These are phyloP conservation scores for Yamadazyma diospyri DNA, from an alignment of 1,139 yeast genomes.

Conservation along the genomic window DNA sequence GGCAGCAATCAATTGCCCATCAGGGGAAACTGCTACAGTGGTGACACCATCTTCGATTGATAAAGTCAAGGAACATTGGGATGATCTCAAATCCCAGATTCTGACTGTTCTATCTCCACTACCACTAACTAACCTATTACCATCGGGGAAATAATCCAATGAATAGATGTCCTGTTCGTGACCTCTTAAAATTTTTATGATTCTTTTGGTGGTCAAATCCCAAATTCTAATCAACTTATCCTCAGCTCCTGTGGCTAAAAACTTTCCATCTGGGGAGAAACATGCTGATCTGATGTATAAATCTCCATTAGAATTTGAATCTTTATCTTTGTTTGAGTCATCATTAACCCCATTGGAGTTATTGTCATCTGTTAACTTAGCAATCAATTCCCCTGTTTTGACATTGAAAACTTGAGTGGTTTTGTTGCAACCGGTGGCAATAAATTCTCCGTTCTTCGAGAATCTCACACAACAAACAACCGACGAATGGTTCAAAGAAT, in stretches of 20 bases:
- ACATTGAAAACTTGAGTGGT: conserved; percentile 94
- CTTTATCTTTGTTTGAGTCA: conserved; percentile 29
- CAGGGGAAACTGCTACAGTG: conserved; percentile 95
- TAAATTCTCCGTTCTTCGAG: conserved; percentile 85
- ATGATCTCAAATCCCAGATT: conserved; percentile 92
- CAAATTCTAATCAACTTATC: conserved; percentile 95
- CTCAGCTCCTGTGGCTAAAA: conserved; percentile 96
- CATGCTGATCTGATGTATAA: conserved; percentile 93
- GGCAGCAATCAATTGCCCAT: conserved; percentile 91
- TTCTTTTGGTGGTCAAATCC: conserved; percentile 87
- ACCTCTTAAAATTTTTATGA: conserved; percentile 84
- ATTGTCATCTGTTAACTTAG: conserved; percentile 82
- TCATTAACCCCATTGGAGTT: conserved; percentile 33
- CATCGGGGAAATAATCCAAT: conserved; percentile 92
- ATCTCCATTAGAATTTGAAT: conserved; percentile 56
- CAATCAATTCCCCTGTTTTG: conserved; percentile 85
- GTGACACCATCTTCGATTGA: conserved; percentile 97
- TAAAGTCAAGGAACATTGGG: conserved; percentile 85
- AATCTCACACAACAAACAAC: conserved; percentile 97
- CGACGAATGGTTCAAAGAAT: conserved; percentile 85
- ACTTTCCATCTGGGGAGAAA: conserved; percentile 95
- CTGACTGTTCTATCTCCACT: conserved; percentile 96
- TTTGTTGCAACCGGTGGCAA: conserved; percentile 97
- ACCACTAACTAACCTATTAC: conserved; percentile 90
- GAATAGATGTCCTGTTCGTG: conserved; percentile 98